These are phyloP conservation scores for Magnusiomyces clavatus DNA, from an alignment of 1,139 yeast genomes.

Conservation along the genomic window DNA sequence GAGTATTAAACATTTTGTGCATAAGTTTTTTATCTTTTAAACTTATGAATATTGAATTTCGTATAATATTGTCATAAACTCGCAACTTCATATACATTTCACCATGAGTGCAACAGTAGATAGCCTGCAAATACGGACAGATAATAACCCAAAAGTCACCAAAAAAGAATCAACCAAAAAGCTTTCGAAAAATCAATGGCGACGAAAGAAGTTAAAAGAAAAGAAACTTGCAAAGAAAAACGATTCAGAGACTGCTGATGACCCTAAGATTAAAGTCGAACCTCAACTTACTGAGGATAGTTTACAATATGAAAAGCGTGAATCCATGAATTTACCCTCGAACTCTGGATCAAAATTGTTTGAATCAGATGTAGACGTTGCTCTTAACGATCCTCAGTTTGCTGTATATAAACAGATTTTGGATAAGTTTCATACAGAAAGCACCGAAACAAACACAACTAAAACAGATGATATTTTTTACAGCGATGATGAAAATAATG, in stretches of 20 bases:
- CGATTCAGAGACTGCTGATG: conserved; percentile 1
- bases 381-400: conserved; percentile 35
- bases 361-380: conserved; percentile 24
- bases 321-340: conserved; percentile 4
- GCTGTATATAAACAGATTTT: conserved; percentile 40
- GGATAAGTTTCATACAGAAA: conserved; percentile 34
- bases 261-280: conserved; percentile 5
- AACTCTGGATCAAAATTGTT: conserved; percentile 12
- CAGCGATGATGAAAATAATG: conserved; percentile 29
- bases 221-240: conserved; percentile 30
- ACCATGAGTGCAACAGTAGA: no score
- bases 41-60: no score
- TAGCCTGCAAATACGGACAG: no score
- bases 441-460: conserved; percentile 18
- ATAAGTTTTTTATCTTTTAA: no score
- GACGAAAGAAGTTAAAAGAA: conserved; percentile 53
- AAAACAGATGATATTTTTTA: conserved; percentile 30
- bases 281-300: conserved; percentile 8
- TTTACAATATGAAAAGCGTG: conserved; percentile 5
- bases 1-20: no score
- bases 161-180: conserved; percentile 13
- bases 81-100: no score
- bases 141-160: no score
- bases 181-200: conserved; percentile 40
- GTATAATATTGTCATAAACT: no score